These are phyloP conservation scores for Metschnikowia henanensis DNA, from an alignment of 805 yeast species.

Conservation along the genomic window DNA sequence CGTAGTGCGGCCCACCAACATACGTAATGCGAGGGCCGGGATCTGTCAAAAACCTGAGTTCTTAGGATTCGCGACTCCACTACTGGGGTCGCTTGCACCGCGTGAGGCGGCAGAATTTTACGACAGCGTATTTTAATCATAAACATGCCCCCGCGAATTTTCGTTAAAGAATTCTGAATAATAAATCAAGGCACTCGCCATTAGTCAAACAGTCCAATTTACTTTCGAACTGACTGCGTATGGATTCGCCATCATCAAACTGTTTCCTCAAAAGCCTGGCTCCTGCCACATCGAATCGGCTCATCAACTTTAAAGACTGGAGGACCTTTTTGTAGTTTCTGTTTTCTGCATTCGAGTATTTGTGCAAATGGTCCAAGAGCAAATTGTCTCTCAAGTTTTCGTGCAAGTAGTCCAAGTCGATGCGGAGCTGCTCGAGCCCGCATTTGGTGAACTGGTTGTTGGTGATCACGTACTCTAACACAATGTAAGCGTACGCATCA, in stretches of 20 bases:
- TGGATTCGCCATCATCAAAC: slow-evolving; percentile 14
- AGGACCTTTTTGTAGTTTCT: slow-evolving; percentile 23
- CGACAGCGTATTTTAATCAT: too few relatives aligned
- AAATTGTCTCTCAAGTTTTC: slow-evolving; percentile 21
- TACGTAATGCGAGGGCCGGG: background rate
- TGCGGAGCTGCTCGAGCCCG: slow-evolving; percentile 34
- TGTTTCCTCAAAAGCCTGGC: slow-evolving; percentile 22
- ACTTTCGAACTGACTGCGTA: slow-evolving; percentile 23
- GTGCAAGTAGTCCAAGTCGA: slow-evolving; percentile 28
- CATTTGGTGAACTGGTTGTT: slow-evolving; percentile 35
- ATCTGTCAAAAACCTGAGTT: too few relatives aligned
- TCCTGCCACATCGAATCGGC: slow-evolving; percentile 21
- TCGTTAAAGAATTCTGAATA: slow-evolving; percentile 25
- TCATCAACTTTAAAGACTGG: slow-evolving; percentile 32
- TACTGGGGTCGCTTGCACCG: too few relatives aligned
- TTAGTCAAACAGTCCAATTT: slow-evolving; percentile 20
- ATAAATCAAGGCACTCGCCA: slow-evolving; percentile 24
- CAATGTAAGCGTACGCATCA: slow-evolving; percentile 25
- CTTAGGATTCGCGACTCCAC: too few relatives aligned
- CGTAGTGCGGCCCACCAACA: background rate
- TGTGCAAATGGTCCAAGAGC: slow-evolving; percentile 16
- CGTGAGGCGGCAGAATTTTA: too few relatives aligned
- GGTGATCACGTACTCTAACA: slow-evolving; percentile 39
- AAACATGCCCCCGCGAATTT: too few relatives aligned
- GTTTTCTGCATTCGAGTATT: slow-evolving; percentile 25